Evolutionary conservation across 352 stramenopile species (phyloP).

Genomic region (Proteromonas lacertae): DNA sequence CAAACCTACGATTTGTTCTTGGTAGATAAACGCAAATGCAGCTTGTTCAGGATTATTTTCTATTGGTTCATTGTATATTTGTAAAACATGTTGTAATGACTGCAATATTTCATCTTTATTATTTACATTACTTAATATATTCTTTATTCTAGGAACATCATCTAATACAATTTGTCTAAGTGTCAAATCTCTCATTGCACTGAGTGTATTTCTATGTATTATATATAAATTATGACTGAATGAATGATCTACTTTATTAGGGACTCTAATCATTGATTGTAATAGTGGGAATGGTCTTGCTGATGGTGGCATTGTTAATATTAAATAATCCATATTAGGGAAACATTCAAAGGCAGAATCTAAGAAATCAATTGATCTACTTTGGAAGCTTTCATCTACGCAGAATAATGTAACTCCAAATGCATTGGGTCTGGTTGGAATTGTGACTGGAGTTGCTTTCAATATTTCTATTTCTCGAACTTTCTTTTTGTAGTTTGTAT

Average conservation of each 20-base stretch:
- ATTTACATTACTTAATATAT: not conserved
- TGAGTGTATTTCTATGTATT: conserved; percentile 9
- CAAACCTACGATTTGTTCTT: conserved; percentile 2
- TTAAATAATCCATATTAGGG: conserved; percentile 8
- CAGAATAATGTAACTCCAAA: conserved; percentile 15
- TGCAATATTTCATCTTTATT: not conserved
- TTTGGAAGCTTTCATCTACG: conserved; percentile 3
- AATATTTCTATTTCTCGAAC: not conserved
- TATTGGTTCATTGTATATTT: conserved; percentile 17
- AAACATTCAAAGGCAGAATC: conserved; percentile 8
- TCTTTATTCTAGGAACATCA: no score
- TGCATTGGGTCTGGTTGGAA: conserved; percentile 5
- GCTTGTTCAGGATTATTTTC: conserved; percentile 22
- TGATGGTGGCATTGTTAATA: conserved; percentile 8
- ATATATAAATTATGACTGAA: conserved; percentile 12
- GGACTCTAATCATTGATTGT: conserved; percentile 5
- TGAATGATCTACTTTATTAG: not conserved
- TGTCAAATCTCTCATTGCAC: not conserved
- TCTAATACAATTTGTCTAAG: no score
- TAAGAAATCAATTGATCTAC: conserved; percentile 8
- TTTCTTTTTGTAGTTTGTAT: not conserved
- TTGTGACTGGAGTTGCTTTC: not conserved
- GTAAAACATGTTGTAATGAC: not conserved
- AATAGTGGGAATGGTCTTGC: conserved; percentile 1
- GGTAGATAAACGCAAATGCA: conserved; percentile 17